phyloP scores from a whole-genome alignment of 1,139 yeast species.

The Saccharomycopsis hybrid region DNA sequence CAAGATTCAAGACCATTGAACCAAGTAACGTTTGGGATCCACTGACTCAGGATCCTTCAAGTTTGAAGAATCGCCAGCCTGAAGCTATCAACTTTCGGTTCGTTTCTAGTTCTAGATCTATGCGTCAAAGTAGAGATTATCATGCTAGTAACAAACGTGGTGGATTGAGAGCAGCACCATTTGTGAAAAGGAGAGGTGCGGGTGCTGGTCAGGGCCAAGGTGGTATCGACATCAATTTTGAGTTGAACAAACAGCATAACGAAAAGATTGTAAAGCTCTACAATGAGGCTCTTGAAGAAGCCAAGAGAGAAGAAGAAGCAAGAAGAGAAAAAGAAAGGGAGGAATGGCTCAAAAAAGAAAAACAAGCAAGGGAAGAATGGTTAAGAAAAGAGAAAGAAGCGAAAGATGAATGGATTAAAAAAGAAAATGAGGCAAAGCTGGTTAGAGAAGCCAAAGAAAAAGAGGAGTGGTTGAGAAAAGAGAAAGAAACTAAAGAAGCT shows the following conservation, averaged over 20 bases:
- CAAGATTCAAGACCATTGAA: conserved; percentile 12
- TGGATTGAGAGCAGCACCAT: not conserved
- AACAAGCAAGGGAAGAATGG: conserved; percentile 4
- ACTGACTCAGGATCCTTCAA: conserved; percentile 11
- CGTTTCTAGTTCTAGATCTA: no score
- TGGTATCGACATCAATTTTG: not conserved
- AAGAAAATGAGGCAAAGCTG: conserved; percentile 4
- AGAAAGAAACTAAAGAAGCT: conserved; percentile 7
- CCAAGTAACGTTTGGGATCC: conserved; percentile 14
- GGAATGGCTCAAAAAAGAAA: conserved; percentile 8
- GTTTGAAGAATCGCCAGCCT: not conserved
- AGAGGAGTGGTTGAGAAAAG: conserved; percentile 7
- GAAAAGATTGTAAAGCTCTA: conserved; percentile 4
- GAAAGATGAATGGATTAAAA: conserved; percentile 7
- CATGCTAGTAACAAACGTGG: no score
- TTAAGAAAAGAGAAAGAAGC: conserved; percentile 6
- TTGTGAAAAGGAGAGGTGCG: not conserved
- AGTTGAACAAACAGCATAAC: conserved; percentile 12
- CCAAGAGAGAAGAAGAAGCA: conserved; percentile 6
- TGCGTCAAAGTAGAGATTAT: no score
- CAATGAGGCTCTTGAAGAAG: not conserved
- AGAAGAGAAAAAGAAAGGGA: not conserved
- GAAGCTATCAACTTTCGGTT: not conserved
- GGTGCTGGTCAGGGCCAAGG: no score
- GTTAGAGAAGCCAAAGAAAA: conserved; percentile 4